Base-by-base conservation (phyloP, 768 basidiomycete genomes). In the Heimioporus sp. region DNA sequence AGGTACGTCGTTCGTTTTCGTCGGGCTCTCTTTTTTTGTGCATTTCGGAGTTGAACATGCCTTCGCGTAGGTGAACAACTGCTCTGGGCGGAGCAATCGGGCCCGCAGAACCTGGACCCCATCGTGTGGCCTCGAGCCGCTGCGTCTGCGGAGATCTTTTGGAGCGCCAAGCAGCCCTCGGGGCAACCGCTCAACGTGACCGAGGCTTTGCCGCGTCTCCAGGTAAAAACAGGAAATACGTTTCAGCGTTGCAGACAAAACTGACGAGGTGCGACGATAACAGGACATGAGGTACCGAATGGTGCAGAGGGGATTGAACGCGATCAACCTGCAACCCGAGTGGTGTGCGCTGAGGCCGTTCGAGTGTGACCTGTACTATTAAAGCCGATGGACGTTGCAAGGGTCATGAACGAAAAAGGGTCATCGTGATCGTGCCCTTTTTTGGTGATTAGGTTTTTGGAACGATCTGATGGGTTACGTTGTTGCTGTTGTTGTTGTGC, bases 281-380 rank as follows among this genome's bases (percentile, higher is more conserved):
- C 36, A 67, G 67, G 80, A 82, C 52, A 30, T 78, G 36, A 59
- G 72, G 38, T 77, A 77, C 51, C 67, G 80, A 17, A 73, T 80
- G 67, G 77, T 80, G 7, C 67, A 72, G 46, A 64, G 78, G 15
- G 81, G 82, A 2, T 57, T 82, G 19, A 56, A 59, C 0, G 76
- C 82, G n/a, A 72, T 72, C 34, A 60, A 71, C 2, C 62, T 84
- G n/a, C 82, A 83, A 61, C 83, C 82, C 0, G 64, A 77, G 24
- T 83, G 77, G 74, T 83, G 81, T 66, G 81, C 78, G 11, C 57
- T 82, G 15, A 66, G 81, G 32, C 78, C 80, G 0, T 60, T 74
- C 36, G 66, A 53, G 1, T 81, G 80, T 48, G 74, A 81, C 51
- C n/a, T 68, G 44, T 9, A 44, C 0, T 28, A 28, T 28, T 28